Base-by-base conservation (phyloP, 2,329 filamentous ascomycete species). In the Penicillium sumatraense region DNA sequence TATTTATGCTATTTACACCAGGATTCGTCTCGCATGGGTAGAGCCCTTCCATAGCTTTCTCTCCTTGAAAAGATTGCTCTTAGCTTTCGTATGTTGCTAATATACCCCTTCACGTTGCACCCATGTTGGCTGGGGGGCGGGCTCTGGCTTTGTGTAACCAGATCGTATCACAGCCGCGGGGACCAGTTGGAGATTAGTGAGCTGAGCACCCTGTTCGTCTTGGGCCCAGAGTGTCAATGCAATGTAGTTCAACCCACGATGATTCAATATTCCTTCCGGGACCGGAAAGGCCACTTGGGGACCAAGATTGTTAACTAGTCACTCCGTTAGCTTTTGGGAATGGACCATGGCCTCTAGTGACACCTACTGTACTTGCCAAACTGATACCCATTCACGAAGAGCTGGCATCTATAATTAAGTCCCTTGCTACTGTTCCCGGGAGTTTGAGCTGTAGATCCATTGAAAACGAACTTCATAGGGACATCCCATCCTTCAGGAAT, bases 321-420 rank as follows among this genome's bases (percentile, higher is more conserved):
- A 21, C 24, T 7, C 29, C 14, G 9, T 33, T 23, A 36, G 49
- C 16, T 27, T 18, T 29, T 18, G 29, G 6, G 18, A 13, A 27
- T 27, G n/a, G n/a, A n/a, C n/a, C n/a, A n/a, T n/a, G n/a, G n/a
- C 9, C 3, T 1, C 3, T 6, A n/a, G 10, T 27, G 10, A 24
- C 7, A 56, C 54, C 23, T 56, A 69, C 66, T 57, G 49, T 79
- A 83, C 63, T 83, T 83, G 3, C 81, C 80, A 52, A 79, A 83
- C 59, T 83, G 80, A 64, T 78, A 83, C 3, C 81, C 80, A 45
- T 83, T 83, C 33, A 83, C 72, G 49, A 73, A 83, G 2, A 83
- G 58, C 62, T 81, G 77, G 5, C 65, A 73, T 13, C 80, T 67
- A 56, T 78, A 80, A 18, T 62, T 59, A 1, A 14, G 14, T 13